Conservation (phyloP, 495 filamentous ascomycete species). For the Xylaria telfairii region DNA sequence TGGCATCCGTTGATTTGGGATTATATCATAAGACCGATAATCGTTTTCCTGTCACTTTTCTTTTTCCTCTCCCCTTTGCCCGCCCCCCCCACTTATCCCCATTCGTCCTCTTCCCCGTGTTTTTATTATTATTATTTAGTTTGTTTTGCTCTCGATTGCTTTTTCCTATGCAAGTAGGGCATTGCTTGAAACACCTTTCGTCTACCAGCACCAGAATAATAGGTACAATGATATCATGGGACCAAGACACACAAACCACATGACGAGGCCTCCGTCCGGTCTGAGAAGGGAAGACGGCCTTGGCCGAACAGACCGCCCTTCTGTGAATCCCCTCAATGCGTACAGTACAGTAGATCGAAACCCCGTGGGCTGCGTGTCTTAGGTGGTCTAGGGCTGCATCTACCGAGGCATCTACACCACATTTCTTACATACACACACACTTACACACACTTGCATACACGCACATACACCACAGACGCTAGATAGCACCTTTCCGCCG, state of each 20-base stretch:
- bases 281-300: background rate
- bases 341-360: background rate
- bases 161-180: constrained; percentile 7
- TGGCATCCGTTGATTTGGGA: background rate
- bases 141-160: background rate
- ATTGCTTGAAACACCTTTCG: background rate
- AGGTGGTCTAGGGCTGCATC: constrained; percentile 11
- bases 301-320: constrained; percentile 19
- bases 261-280: constrained; percentile 15
- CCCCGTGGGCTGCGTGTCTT: constrained; percentile 7
- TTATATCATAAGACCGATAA: background rate
- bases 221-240: constrained; percentile 17
- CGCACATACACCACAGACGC: background rate
- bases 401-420: constrained; percentile 2
- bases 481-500: background rate
- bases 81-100: background rate
- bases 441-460: background rate
- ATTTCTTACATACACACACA: constrained; percentile 1
- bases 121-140: background rate
- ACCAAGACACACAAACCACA: background rate
- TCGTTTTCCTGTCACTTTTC: background rate
- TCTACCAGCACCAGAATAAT: background rate
- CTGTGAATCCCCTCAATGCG: background rate
- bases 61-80: background rate
- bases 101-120: constrained; percentile 10